phyloP scores from a whole-genome alignment of 352 stramenopile genomes.

The Saprolegnia diclina region DNA sequence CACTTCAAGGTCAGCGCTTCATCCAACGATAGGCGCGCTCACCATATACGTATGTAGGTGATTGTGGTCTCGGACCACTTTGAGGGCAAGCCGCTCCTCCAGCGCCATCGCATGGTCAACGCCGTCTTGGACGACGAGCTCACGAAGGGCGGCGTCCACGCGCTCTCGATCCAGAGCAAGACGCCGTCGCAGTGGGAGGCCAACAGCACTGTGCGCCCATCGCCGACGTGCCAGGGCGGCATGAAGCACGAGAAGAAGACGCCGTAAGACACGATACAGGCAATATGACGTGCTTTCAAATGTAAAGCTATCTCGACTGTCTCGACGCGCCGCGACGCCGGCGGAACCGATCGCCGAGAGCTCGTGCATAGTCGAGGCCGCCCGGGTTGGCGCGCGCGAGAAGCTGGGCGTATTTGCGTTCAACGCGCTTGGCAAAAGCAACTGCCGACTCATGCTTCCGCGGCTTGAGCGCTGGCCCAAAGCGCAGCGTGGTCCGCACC shows the following conservation, averaged over 20 bases:
- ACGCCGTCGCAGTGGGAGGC: slow-evolving; percentile 88
- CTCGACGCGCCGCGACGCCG: background rate
- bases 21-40: background rate
- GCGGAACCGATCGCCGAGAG: background rate
- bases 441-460: background rate
- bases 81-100: slow-evolving; percentile 75
- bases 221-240: slow-evolving; percentile 63
- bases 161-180: slow-evolving; percentile 93
- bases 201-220: slow-evolving; percentile 47
- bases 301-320: no score
- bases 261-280: background rate
- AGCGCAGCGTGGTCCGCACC: background rate
- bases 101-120: slow-evolving; percentile 92
- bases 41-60: slow-evolving; percentile 39
- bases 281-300: no score
- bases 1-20: slow-evolving; percentile 86
- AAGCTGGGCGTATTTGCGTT: background rate
- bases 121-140: slow-evolving; percentile 81
- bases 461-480: background rate
- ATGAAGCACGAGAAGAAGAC: slow-evolving; percentile 48
- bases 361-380: background rate
- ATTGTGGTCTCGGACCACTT: slow-evolving; percentile 90
- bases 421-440: background rate
- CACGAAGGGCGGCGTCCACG: slow-evolving; percentile 77
- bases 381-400: background rate